Conservation (phyloP, 192 early-diverging fungal genomes). For the Gorgonomyces haynaldii region DNA sequence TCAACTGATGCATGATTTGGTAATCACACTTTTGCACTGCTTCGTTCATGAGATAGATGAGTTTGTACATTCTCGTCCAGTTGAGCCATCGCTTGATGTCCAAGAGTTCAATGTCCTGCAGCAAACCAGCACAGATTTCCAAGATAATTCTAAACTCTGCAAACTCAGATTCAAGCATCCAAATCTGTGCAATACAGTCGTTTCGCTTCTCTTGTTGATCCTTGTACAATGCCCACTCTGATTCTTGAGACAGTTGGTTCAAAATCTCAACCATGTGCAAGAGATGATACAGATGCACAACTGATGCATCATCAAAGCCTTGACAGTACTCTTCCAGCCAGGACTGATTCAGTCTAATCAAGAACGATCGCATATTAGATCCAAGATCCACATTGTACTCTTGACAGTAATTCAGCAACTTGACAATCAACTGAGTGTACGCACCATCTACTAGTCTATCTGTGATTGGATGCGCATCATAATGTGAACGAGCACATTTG, state of each 20-base stretch:
- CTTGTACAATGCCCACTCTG: neutral
- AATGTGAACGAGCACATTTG: too few species aligned
- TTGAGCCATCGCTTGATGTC: neutral
- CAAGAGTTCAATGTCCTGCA: neutral
- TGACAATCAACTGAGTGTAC: too few species aligned
- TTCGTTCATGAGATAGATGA: slow-evolving; percentile 20
- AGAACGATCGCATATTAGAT: too few species aligned
- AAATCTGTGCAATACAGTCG: neutral
- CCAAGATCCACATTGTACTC: too few species aligned
- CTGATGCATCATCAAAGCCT: too few species aligned
- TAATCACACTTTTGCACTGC: slow-evolving; percentile 27
- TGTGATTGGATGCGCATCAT: too few species aligned
- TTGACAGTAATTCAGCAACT: too few species aligned
- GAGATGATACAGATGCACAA: too few species aligned
- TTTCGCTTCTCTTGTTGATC: neutral
- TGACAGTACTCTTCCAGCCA: too few species aligned
- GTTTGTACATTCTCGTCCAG: slow-evolving; percentile 8
- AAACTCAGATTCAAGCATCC: neutral
- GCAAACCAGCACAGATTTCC: neutral
- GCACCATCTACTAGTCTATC: too few species aligned
- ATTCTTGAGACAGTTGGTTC: neutral
- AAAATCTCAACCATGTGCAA: too few species aligned
- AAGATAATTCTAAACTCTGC: neutral
- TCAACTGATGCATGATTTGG: slow-evolving; percentile 13
- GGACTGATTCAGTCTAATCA: too few species aligned